phyloP scores from a whole-genome alignment of 768 basidiomycete species.

The Leucocoprinus birnbaumii region DNA sequence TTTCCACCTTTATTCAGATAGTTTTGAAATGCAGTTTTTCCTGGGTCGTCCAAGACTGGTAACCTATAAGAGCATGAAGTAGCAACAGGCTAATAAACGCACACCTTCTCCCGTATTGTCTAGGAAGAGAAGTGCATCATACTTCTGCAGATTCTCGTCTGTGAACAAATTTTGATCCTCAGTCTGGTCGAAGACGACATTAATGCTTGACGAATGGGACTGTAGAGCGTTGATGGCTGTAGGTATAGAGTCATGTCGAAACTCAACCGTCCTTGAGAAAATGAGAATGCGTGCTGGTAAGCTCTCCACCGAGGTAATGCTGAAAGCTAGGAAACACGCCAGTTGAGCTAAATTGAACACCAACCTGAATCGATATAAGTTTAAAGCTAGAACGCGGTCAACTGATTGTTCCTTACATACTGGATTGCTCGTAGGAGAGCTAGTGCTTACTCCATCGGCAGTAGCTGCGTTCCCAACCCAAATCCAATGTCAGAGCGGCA shows the following conservation, averaged over 20 bases:
- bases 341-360: slow-evolving; percentile 4
- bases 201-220: slow-evolving; percentile 38
- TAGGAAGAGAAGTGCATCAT: slow-evolving; percentile 69
- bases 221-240: slow-evolving; percentile 59
- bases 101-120: slow-evolving; percentile 67
- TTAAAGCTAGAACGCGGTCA: not conserved
- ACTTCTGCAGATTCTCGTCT: slow-evolving; percentile 47
- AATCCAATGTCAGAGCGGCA: no score
- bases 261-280: slow-evolving; percentile 60
- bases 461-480: no score
- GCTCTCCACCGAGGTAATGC: slow-evolving; percentile 11
- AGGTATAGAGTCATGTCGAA: slow-evolving; percentile 75
- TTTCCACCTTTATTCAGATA: slow-evolving; percentile 70
- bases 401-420: not conserved
- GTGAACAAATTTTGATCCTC: slow-evolving; percentile 61
- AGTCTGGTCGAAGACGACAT: slow-evolving; percentile 58
- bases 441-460: no score
- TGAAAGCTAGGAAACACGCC: slow-evolving; percentile 3
- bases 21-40: slow-evolving; percentile 58
- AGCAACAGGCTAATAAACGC: slow-evolving; percentile 12
- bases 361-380: not conserved
- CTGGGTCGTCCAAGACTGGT: slow-evolving; percentile 56
- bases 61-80: not conserved
- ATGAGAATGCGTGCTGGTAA: slow-evolving; percentile 44
- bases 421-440: no score